Evolutionary conservation across 2,329 filamentous ascomycete species (phyloP).

Genomic region (Lachnum nothofagi): DNA sequence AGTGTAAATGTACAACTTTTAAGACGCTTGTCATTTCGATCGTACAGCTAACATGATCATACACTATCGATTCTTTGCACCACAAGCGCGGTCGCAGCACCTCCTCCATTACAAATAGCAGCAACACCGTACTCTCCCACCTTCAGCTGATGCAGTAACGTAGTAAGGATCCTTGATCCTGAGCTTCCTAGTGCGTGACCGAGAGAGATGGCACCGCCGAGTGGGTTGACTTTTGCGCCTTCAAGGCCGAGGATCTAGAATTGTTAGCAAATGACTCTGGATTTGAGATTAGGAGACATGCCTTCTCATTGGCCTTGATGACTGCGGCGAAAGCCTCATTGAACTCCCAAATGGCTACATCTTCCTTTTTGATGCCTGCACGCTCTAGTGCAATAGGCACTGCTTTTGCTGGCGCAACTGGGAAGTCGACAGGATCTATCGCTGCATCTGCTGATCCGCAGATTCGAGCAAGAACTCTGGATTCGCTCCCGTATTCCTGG

Average conservation of each 20-base stretch:
- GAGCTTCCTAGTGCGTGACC: constrained; percentile 93
- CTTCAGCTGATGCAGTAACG: constrained; percentile 84
- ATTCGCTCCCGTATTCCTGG: constrained; percentile 69
- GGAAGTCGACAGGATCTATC: constrained; percentile 88
- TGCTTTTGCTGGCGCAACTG: constrained; percentile 83
- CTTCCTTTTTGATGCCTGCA: constrained; percentile 83
- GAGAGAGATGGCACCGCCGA: constrained; percentile 86
- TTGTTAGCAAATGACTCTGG: constrained; percentile 6
- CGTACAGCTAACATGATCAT: not conserved
- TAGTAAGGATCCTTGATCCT: constrained; percentile 83
- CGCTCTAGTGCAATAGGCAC: constrained; percentile 84
- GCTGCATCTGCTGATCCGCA: constrained; percentile 84
- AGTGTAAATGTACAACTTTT: not conserved
- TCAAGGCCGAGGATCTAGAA: constrained; percentile 58
- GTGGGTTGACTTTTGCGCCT: constrained; percentile 73
- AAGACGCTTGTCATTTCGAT: not conserved
- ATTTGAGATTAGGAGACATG: constrained; percentile 29
- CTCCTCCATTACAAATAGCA: constrained; percentile 94
- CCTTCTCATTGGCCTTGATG: constrained; percentile 90
- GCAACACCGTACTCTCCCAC: constrained; percentile 88
- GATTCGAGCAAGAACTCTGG: constrained; percentile 80
- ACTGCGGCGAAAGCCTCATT: constrained; percentile 97
- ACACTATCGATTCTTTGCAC: constrained; percentile 69
- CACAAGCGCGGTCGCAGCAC: constrained; percentile 84
- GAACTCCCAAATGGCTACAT: constrained; percentile 95